phyloP scores from a whole-genome alignment of 768 basidiomycete species.

The Russula emetica region DNA sequence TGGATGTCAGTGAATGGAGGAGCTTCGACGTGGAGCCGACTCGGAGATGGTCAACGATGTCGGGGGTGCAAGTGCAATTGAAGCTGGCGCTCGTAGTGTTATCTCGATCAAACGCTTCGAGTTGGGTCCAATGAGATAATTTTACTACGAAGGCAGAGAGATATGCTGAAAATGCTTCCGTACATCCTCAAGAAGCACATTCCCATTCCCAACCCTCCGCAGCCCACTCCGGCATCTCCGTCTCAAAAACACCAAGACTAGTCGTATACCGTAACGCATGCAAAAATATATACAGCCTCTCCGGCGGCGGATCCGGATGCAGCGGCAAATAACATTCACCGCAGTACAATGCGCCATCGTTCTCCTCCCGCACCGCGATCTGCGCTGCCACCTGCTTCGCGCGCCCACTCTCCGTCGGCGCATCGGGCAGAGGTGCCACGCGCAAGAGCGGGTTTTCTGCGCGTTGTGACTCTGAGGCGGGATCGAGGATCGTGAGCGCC shows the following conservation, averaged over 20 bases:
- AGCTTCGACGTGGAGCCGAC: no score
- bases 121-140: no score
- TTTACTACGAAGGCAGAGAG: no score
- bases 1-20: no score
- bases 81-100: no score
- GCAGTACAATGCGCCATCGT: conserved; percentile 57
- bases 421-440: conserved; percentile 30
- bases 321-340: conserved; percentile 88
- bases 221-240: conserved; percentile 89
- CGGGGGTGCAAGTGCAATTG: no score
- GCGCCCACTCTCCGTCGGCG: conserved; percentile 34
- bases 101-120: no score
- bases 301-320: conserved; percentile 89
- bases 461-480: conserved; percentile 8
- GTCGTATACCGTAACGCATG: conserved; percentile 87
- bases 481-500: conserved; percentile 38
- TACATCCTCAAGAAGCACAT: neutral
- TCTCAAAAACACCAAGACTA: conserved; percentile 76
- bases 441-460: conserved; percentile 18
- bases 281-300: conserved; percentile 90
- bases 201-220: conserved; percentile 63
- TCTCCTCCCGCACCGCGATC: conserved; percentile 32
- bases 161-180: no score
- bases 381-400: conserved; percentile 31
- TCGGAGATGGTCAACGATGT: no score